Evolutionary conservation across 1,284 basidiomycete genomes (phyloP).

Genomic region (Marasmius oreades): DNA sequence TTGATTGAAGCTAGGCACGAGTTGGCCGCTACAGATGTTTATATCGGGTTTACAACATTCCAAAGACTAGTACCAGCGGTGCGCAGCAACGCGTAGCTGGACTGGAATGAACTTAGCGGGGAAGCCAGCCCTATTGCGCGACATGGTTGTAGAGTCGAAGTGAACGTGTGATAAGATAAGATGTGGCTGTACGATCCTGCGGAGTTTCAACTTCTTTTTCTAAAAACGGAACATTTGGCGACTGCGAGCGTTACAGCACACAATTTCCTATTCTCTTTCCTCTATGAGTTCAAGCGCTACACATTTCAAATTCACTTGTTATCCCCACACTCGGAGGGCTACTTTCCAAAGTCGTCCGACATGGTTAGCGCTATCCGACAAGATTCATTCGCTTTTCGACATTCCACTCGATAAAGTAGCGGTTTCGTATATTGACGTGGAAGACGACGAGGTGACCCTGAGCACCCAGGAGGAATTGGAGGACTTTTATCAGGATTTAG

Average conservation of each 20-base stretch:
- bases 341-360: conserved; percentile 46
- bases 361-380: conserved; percentile 55
- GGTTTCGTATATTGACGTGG: conserved; percentile 65
- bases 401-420: conserved; percentile 56
- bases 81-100: too few species aligned
- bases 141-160: too few species aligned
- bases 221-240: too few species aligned
- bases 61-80: too few species aligned
- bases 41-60: too few species aligned
- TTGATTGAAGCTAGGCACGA: too few species aligned
- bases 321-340: conserved; percentile 54
- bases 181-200: not conserved
- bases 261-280: conserved; percentile 11
- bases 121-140: too few species aligned
- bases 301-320: conserved; percentile 53
- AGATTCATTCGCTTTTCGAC: conserved; percentile 50
- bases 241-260: not conserved
- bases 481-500: conserved; percentile 48
- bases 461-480: conserved; percentile 66
- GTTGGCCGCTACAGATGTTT: too few species aligned
- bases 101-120: too few species aligned
- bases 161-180: too few species aligned
- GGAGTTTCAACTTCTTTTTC: not conserved
- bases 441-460: conserved; percentile 70
- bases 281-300: conserved; percentile 35